phyloP scores from a whole-genome alignment of 192 early-diverging fungal genomes.

The Coemansia sp. region DNA sequence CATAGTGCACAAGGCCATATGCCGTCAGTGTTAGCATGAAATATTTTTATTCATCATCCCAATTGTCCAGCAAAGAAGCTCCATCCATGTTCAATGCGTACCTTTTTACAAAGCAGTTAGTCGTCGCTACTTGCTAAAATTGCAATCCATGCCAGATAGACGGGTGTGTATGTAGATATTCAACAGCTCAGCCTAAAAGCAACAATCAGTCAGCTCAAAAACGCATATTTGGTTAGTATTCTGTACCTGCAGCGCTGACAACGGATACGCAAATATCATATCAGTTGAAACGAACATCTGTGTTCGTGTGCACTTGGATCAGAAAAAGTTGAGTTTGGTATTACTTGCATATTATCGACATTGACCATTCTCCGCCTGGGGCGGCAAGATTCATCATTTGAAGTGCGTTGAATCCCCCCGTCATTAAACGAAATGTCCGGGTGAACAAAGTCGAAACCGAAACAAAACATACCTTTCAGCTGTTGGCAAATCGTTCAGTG shows the following conservation, averaged over 20 bases:
- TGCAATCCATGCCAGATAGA: background rate
- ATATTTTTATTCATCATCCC: conserved; percentile 46
- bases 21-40: conserved; percentile 52
- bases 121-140: background rate
- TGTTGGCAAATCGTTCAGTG: no score
- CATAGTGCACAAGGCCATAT: conserved; percentile 8
- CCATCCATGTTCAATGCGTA: background rate
- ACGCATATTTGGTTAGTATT: background rate
- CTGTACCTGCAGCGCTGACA: background rate
- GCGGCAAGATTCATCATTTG: conserved; percentile 54
- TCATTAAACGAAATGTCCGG: background rate
- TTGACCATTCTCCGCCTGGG: conserved; percentile 54
- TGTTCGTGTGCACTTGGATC: conserved; percentile 8
- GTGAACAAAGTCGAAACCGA: background rate
- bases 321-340: conserved; percentile 35
- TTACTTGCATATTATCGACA: conserved; percentile 44
- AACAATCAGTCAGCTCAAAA: background rate
- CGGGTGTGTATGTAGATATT: background rate
- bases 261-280: background rate
- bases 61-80: background rate
- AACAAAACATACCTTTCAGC: conserved; percentile 24
- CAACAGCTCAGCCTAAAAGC: background rate
- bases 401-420: background rate
- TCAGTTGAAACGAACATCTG: background rate
- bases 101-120: background rate